Conservation (phyloP, 371 early-diverging fungal genomes). For the Sanchytrium tribonematis region DNA sequence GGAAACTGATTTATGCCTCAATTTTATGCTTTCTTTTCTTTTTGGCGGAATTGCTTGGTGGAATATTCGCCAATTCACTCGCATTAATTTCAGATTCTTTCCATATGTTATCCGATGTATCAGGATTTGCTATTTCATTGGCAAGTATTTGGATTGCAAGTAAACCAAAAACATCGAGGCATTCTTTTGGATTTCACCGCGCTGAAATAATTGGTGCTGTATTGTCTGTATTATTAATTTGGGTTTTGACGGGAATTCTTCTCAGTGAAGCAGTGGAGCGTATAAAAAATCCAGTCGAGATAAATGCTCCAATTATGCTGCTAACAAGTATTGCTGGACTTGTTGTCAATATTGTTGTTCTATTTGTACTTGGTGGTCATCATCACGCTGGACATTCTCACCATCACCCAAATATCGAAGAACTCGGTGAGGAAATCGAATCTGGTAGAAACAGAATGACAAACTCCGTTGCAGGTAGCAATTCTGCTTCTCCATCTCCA, state of each 20-base stretch:
- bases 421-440: slow-evolving; percentile 7
- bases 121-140: slow-evolving; percentile 39
- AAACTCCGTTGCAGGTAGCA: slow-evolving; percentile 11
- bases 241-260: slow-evolving; percentile 41
- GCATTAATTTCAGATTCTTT: slow-evolving; percentile 46
- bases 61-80: slow-evolving; percentile 25
- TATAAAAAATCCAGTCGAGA: slow-evolving; percentile 30
- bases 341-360: slow-evolving; percentile 43
- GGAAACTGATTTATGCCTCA: slow-evolving; percentile 22
- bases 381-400: slow-evolving; percentile 12
- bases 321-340: slow-evolving; percentile 54
- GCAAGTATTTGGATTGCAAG: slow-evolving; percentile 35
- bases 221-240: slow-evolving; percentile 44
- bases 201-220: slow-evolving; percentile 60
- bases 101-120: slow-evolving; percentile 31
- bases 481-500: slow-evolving; percentile 9
- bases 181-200: slow-evolving; percentile 54
- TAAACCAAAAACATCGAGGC: slow-evolving; percentile 29
- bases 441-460: slow-evolving; percentile 14
- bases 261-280: slow-evolving; percentile 45
- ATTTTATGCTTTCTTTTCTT: slow-evolving; percentile 31
- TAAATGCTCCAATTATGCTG: slow-evolving; percentile 44
- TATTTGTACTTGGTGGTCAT: slow-evolving; percentile 42
- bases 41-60: slow-evolving; percentile 33
- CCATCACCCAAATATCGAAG: slow-evolving; percentile 3